Percentiles rank a stretch among this genome's conserved stretches.
phyloP scores from a whole-genome alignment of 495 filamentous ascomycete species.

The Letharia columbiana region DNA sequence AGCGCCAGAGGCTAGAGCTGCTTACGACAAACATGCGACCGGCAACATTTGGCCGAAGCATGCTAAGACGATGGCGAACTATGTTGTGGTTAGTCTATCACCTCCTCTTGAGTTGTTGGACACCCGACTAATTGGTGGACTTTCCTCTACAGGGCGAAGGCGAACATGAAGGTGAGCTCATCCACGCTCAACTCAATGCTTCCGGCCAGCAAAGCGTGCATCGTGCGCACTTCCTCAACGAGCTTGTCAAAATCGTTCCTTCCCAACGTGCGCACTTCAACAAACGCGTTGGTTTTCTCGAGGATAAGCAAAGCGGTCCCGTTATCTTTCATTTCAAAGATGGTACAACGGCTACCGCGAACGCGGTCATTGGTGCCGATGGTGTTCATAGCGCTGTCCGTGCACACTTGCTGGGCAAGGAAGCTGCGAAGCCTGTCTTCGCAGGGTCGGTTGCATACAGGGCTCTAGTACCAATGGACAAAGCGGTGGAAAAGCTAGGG shows the following conservation, averaged over 20 bases:
- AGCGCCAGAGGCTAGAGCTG: conserved; percentile 24
- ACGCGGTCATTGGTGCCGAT: conserved; percentile 40
- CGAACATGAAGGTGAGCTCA: conserved; percentile 11
- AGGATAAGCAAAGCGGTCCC: conserved; percentile 18
- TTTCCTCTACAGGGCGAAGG: background rate
- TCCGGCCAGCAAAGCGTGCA: conserved; percentile 36
- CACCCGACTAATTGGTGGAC: background rate
- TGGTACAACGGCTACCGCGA: conserved; percentile 16
- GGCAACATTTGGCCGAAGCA: conserved; percentile 34
- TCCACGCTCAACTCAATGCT: conserved; percentile 4
- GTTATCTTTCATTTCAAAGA: conserved; percentile 31
- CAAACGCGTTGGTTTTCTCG: conserved; percentile 31
- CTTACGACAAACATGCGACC: conserved; percentile 33
- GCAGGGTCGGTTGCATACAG: conserved; percentile 42
- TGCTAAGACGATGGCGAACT: background rate
- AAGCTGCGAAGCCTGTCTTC: conserved; percentile 34
- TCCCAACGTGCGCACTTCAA: conserved; percentile 37
- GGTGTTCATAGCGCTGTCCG: conserved; percentile 39
- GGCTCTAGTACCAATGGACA: conserved; percentile 42
- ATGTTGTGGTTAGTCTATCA: conserved; percentile 11
- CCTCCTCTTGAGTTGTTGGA: background rate
- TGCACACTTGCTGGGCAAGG: conserved; percentile 34
- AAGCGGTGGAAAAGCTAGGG: conserved; percentile 40
- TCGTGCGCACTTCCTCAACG: conserved; percentile 43
- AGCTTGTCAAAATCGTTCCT: conserved; percentile 40